phyloP scores from a whole-genome alignment of 2,329 filamentous ascomycete genomes.

The Trichoderma sp. region DNA sequence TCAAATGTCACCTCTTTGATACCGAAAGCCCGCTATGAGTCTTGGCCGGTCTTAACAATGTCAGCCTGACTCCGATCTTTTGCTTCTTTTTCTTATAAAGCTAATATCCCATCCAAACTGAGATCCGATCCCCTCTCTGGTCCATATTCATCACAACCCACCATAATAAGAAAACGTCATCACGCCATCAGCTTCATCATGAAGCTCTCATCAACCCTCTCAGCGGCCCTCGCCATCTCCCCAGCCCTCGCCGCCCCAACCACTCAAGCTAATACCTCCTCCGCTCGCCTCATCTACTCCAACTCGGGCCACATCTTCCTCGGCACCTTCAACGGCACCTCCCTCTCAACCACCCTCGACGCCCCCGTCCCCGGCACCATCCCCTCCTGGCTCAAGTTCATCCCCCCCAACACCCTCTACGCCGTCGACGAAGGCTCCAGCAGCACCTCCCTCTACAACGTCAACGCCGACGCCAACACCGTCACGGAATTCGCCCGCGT shows the following conservation, averaged over 20 bases:
- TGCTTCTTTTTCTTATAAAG: neutral
- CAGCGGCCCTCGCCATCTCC: slow-evolving; percentile 11
- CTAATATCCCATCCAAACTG: neutral
- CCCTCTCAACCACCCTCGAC: slow-evolving; percentile 44
- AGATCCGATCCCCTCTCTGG: neutral
- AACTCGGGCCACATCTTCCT: slow-evolving; percentile 45
- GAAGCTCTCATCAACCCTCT: slow-evolving; percentile 18
- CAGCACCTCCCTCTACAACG: slow-evolving; percentile 44
- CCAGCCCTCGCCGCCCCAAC: slow-evolving; percentile 11
- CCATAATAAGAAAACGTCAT: neutral
- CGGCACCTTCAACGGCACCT: slow-evolving; percentile 46
- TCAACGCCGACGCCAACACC: slow-evolving; percentile 40
- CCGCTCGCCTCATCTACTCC: slow-evolving; percentile 43
- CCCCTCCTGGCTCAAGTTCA: slow-evolving; percentile 53
- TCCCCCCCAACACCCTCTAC: slow-evolving; percentile 46
- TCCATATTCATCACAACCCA: neutral
- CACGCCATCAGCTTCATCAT: neutral
- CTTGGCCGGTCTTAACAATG: neutral
- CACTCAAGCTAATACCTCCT: neutral
- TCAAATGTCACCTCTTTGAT: neutral
- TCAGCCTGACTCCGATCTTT: neutral
- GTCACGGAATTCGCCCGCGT: slow-evolving; percentile 34
- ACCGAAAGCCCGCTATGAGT: neutral
- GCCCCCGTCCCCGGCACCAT: slow-evolving; percentile 39
- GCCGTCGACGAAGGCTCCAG: slow-evolving; percentile 52